Conservation (phyloP, 345 rosid species). For the Corymbia maculata region DNA sequence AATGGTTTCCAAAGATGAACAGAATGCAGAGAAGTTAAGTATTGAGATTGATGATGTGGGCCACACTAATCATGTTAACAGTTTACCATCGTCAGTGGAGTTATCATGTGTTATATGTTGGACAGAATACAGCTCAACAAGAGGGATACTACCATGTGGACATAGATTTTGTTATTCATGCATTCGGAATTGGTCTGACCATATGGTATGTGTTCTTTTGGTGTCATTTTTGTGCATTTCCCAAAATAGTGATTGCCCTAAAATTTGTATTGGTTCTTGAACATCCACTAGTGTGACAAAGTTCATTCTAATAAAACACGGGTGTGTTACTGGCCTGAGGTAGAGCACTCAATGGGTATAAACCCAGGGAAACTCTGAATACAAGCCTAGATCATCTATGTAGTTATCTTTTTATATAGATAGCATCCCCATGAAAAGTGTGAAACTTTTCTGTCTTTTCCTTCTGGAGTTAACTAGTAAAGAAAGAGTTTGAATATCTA, state of each 20-base stretch:
- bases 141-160: constrained; percentile 88
- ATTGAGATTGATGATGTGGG: constrained; percentile 6
- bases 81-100: constrained; percentile 24
- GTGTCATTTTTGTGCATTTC: neutral
- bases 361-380: neutral
- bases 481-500: neutral
- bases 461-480: neutral
- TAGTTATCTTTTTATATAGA: neutral
- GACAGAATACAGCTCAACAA: constrained; percentile 80
- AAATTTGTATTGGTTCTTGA: neutral
- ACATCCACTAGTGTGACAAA: neutral
- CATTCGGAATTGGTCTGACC: constrained; percentile 77
- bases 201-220: constrained; percentile 37
- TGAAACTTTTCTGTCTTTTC: neutral
- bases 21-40: constrained; percentile 5
- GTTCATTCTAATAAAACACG: neutral
- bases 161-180: constrained; percentile 95
- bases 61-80: constrained; percentile 8
- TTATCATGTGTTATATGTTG: constrained; percentile 89
- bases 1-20: constrained; percentile 9
- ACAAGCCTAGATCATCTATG: neutral
- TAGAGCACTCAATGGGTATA: neutral
- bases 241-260: neutral
- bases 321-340: neutral
- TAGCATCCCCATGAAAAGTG: neutral